These are phyloP conservation scores for Cicer bijugum DNA, from an alignment of 306 rosid genomes.

Conservation along the genomic window DNA sequence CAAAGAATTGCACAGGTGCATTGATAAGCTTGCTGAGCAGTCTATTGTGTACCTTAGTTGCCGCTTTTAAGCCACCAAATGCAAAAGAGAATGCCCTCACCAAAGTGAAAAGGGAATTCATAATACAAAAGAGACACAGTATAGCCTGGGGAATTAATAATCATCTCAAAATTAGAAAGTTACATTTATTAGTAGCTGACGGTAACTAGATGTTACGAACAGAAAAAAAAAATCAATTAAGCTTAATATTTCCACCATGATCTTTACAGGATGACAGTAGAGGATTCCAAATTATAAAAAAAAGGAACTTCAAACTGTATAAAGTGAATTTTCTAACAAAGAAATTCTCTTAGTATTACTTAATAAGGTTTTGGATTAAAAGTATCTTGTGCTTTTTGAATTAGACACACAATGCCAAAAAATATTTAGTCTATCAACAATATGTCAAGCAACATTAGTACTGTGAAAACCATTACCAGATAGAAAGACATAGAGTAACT, in stretches of 20 bases:
- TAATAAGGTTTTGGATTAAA: neutral
- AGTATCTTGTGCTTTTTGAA: conserved; percentile 28
- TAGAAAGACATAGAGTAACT: conserved; percentile 73
- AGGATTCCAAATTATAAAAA: conserved; percentile 16
- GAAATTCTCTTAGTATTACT: conserved; percentile 20
- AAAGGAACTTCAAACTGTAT: conserved; percentile 36
- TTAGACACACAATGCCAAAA: conserved; percentile 20
- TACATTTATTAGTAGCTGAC: neutral
- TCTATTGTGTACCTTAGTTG: conserved; percentile 78
- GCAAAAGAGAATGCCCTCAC: conserved; percentile 97
- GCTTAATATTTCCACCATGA: conserved; percentile 22
- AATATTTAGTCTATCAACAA: conserved; percentile 37
- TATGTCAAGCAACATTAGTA: conserved; percentile 34
- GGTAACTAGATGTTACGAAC: conserved; percentile 8
- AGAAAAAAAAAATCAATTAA: conserved; percentile 18
- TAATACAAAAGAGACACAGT: conserved; percentile 73
- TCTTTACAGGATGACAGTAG: neutral
- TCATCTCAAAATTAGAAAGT: conserved; percentile 39
- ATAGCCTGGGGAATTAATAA: conserved; percentile 64
- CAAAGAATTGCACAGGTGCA: conserved; percentile 87
- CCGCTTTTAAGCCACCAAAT: conserved; percentile 89
- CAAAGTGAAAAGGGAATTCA: conserved; percentile 85
- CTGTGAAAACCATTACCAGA: conserved; percentile 58
- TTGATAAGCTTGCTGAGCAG: conserved; percentile 70
- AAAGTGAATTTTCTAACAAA: conserved; percentile 1